Base-by-base conservation (phyloP, 2,329 filamentous ascomycete species). In the Periglandula ipomoeae region DNA sequence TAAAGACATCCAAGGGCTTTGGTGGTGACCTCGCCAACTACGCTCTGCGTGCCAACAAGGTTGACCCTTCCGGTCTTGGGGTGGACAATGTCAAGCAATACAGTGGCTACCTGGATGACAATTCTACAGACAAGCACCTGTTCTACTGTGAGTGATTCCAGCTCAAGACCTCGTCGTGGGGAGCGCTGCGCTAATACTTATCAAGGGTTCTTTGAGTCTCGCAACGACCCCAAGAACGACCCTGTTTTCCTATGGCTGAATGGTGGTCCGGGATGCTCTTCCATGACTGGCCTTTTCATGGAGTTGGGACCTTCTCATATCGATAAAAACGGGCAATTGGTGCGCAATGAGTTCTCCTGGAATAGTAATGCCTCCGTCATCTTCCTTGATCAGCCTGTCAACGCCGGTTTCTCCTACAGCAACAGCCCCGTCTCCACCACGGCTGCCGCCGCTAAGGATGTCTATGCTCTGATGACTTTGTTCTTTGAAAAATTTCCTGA, bases 401-500 rank as follows among this genome's bases (percentile, higher is more conserved):
- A 97, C 61, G 89, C 95, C 53, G 93, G 93, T 57, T 97, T 89
- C 75, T 97, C 91, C 11, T 96, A 97, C 79, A 94, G 88, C 58
- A 89, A 87, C 56, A 81, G 84, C 63, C 76, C 81, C 23, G 91
- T 97, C 60, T 89, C 82, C 72, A 91, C 91, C 78, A 97, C 91
- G 20, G 81, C 93, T 54, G 90, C 90, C 56, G 93, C 91, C 42
- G 88, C 88, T 72, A 96, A 97, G 80, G 93, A 97, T 62, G 84
- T 97, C 59, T 97, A 96, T 64, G 91, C 91, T 56, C 84, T 97
- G 54, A 75, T 98, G 57, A 93, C 90, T 35, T 85, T 97, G 57
- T 98, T 98, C 81, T 97, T 97, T 79, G 85, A 95, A 72, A 87
- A 96, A 68, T 97, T 97, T 78, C 91, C 93, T 50, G 79, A 97